Percentiles rank a stretch among this genome's conserved stretches.
These are phyloP conservation scores for Leccinellum albellum DNA, from an alignment of 768 basidiomycete species.

Conservation along the genomic window DNA sequence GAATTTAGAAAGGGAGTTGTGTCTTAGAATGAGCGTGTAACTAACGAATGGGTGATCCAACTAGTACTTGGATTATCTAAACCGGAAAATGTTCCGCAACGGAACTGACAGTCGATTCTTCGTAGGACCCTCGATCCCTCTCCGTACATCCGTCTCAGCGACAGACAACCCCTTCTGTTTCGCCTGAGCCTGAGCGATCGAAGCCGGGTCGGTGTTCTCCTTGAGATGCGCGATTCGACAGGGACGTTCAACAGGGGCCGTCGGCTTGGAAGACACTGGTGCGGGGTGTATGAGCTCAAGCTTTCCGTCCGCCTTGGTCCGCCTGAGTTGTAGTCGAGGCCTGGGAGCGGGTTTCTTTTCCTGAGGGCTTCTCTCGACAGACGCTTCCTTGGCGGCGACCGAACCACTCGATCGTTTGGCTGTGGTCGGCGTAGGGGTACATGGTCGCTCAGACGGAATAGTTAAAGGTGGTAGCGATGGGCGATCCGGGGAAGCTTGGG, in stretches of 20 bases:
- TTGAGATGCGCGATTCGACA: constrained; percentile 13
- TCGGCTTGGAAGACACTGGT: constrained; percentile 5
- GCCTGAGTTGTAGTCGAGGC: constrained; percentile 15
- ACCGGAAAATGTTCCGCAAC: constrained; percentile 31
- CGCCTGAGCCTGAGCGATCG: constrained; percentile 3
- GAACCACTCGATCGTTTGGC: background rate
- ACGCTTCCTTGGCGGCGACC: background rate
- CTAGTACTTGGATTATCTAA: constrained; percentile 20
- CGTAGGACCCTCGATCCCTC: constrained; percentile 23
- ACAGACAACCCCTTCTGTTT: constrained; percentile 13
- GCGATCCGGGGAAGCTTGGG: constrained; percentile 1
- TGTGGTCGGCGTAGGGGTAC: constrained; percentile 7
- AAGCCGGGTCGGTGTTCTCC: constrained; percentile 6
- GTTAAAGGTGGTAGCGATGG: constrained; percentile 6
- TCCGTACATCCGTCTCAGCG: constrained; percentile 18
- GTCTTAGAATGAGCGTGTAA: constrained; percentile 8
- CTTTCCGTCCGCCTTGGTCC: constrained; percentile 9
- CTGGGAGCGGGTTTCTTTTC: constrained; percentile 10
- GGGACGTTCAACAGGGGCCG: constrained; percentile 11
- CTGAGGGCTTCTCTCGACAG: constrained; percentile 3
- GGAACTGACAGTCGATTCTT: constrained; percentile 28
- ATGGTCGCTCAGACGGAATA: constrained; percentile 6
- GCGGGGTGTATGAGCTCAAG: background rate
- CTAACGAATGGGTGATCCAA: background rate
- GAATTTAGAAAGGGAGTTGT: constrained; percentile 2